Base-by-base conservation (phyloP, 2,329 filamentous ascomycete species). In the Diaporthe caulivora region DNA sequence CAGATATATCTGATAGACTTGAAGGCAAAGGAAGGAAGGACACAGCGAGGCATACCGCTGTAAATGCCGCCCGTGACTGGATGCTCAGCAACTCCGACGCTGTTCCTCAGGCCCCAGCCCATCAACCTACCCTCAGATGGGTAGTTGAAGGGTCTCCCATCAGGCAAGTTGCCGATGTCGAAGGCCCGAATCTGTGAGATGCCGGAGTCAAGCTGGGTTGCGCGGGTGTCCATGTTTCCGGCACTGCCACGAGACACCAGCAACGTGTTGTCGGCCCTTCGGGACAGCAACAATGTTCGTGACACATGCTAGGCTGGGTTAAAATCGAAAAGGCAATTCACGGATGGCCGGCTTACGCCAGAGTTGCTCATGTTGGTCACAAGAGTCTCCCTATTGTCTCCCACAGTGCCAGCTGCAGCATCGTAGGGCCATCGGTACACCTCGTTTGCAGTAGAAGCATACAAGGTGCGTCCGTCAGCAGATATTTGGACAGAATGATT, bases 51-150 rank as follows among this genome's bases (percentile, higher is more conserved):
- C 31, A 18, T 67, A 53, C 62, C 62, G 9, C 84, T 84, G 83
- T 86, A 89, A 75, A 89, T 84, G 26, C 83, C 82, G 6, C 87
- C 86, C 1, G 84, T 85, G 10, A 78, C 72, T 3, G 84, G 86
- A 72, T 92, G 84, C 80, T 92, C 91, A 37, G 85, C 91, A 5
- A 94, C 82, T 18, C 92, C 92, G 3, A 94, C 92, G 3, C 89
- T 90, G 80, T 94, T 94, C 37, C 92, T 86, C 34, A 94, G 84
- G 24, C 92, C 92, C 91, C 92, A 94, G 21, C 91, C 87, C 6
- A 89, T 78, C 4, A 86, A 76, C 9, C 77, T 77, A 17, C 87
- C 87, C 21, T 88, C 74, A 82, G 84, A 77, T 29, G 88, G 84
- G 67, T 86, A 91, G 76, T 88, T 82, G 78, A 84, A 85, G 3